A percentile compares a stretch with the other conserved stretches of the same genome.
phyloP scores from a whole-genome alignment of 768 basidiomycete species.

The Boletus coccyginus region DNA sequence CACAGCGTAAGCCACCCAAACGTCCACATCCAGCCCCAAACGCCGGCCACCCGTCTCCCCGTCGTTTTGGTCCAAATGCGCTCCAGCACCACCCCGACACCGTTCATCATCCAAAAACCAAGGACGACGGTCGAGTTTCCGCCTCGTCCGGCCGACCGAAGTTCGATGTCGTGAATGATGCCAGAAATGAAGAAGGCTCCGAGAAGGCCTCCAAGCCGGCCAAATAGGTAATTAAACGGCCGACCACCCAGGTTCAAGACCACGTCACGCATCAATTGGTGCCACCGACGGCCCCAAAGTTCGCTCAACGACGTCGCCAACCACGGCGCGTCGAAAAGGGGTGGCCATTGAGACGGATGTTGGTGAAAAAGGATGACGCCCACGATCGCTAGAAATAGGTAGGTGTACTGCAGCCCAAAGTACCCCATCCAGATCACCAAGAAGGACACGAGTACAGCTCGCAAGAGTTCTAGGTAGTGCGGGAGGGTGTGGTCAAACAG shows the following conservation, averaged over 20 bases:
- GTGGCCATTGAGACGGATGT: constrained; percentile 56
- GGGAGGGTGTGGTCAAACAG: constrained; percentile 35
- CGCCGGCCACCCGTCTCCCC: constrained; percentile 45
- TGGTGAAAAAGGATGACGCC: constrained; percentile 47
- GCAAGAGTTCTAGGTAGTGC: constrained; percentile 30
- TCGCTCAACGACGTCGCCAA: constrained; percentile 52
- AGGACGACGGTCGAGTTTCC: constrained; percentile 39
- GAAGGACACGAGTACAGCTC: constrained; percentile 42
- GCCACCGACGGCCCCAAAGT: constrained; percentile 66
- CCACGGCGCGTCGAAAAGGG: constrained; percentile 59
- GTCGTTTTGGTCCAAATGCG: constrained; percentile 40
- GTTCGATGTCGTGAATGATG: constrained; percentile 52
- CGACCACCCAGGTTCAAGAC: constrained; percentile 50
- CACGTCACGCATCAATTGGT: constrained; percentile 59
- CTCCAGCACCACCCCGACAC: constrained; percentile 52
- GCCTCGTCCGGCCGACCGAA: constrained; percentile 32
- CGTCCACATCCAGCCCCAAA: constrained; percentile 51
- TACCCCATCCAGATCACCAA: constrained; percentile 38
- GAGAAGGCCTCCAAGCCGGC: constrained; percentile 48
- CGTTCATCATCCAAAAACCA: constrained; percentile 56
- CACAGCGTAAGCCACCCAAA: constrained; percentile 47
- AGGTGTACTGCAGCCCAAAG: constrained; percentile 40
- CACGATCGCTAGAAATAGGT: constrained; percentile 42
- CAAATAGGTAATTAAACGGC: constrained; percentile 43
- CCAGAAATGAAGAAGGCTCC: constrained; percentile 61